Conservation (phyloP, 345 rosid genomes). For the Lumnitzera racemosa region DNA sequence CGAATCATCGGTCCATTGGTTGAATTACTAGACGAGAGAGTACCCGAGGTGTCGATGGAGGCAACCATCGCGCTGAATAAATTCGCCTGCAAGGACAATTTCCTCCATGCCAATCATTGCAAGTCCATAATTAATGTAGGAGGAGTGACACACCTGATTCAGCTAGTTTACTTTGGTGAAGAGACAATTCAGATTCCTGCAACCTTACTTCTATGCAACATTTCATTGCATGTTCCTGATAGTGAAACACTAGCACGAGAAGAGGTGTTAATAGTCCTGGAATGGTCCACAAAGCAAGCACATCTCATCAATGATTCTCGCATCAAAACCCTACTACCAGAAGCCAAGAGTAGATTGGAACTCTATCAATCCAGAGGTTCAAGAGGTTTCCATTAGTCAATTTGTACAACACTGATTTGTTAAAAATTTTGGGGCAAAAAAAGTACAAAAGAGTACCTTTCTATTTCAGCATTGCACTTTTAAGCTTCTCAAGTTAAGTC, state of each 20-base stretch:
- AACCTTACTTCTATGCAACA: constrained; percentile 39
- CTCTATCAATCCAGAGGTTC: constrained; percentile 74
- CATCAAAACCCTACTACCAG: constrained; percentile 44
- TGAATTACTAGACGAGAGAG: constrained; percentile 58
- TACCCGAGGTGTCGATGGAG: constrained; percentile 50
- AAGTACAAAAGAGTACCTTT: no score
- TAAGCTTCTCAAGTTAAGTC: no score
- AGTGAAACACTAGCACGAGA: constrained; percentile 61
- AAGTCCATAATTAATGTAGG: constrained; percentile 51
- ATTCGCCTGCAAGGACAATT: constrained; percentile 52
- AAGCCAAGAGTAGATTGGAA: constrained; percentile 62
- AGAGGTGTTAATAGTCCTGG: constrained; percentile 62
- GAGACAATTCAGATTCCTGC: constrained; percentile 59
- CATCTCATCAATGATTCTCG: constrained; percentile 37
- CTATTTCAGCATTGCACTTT: no score
- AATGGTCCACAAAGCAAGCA: constrained; percentile 68
- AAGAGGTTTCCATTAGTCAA: constrained; percentile 38
- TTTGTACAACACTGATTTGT: no score
- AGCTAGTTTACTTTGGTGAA: constrained; percentile 55
- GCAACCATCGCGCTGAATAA: constrained; percentile 51
- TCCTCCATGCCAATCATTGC: constrained; percentile 45
- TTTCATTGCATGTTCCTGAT: constrained; percentile 43
- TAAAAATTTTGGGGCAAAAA: no score
- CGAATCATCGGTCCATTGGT: constrained; percentile 57
- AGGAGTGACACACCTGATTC: constrained; percentile 56